Evolutionary conservation across 2,329 filamentous ascomycete genomes (phyloP).

Genomic region (Penicillium sp.): DNA sequence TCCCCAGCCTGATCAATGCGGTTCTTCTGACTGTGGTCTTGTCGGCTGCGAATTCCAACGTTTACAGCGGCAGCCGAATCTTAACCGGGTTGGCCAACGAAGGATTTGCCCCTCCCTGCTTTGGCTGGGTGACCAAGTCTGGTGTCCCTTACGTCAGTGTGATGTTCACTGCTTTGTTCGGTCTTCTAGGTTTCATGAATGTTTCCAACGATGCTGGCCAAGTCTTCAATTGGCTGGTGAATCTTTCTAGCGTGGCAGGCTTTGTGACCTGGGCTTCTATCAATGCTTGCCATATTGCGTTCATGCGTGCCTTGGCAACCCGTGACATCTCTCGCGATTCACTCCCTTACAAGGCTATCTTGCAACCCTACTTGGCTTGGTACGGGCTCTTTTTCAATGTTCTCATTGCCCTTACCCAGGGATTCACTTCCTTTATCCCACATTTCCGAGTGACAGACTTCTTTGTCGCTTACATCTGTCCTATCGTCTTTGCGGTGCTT

Average conservation of each 20-base stretch:
- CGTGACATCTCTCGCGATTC: slow-evolving; percentile 59
- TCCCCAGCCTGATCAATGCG: slow-evolving; percentile 43
- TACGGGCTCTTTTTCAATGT: slow-evolving; percentile 67
- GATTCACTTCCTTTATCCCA: slow-evolving; percentile 67
- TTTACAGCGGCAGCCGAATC: slow-evolving; percentile 60
- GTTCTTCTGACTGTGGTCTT: slow-evolving; percentile 44
- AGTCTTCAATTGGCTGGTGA: slow-evolving; percentile 53
- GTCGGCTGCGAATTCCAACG: slow-evolving; percentile 44
- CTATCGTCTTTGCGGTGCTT: slow-evolving; percentile 64
- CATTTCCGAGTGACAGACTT: slow-evolving; percentile 61
- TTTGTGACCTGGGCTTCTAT: slow-evolving; percentile 41
- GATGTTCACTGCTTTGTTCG: slow-evolving; percentile 52
- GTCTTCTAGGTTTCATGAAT: slow-evolving; percentile 70
- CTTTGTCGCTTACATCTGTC: slow-evolving; percentile 65
- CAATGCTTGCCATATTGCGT: slow-evolving; percentile 62
- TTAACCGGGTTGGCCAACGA: slow-evolving; percentile 64
- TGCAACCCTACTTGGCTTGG: slow-evolving; percentile 65
- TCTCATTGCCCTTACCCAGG: slow-evolving; percentile 66
- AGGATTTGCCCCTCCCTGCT: slow-evolving; percentile 45
- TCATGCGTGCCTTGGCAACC: slow-evolving; percentile 59
- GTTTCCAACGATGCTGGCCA: slow-evolving; percentile 61
- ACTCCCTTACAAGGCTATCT: slow-evolving; percentile 62
- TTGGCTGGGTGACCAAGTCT: slow-evolving; percentile 41
- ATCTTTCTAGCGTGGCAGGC: slow-evolving; percentile 37
- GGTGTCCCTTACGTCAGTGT: slow-evolving; percentile 49